Conservation (phyloP, 345 rosid species). For the Punica granatum region DNA sequence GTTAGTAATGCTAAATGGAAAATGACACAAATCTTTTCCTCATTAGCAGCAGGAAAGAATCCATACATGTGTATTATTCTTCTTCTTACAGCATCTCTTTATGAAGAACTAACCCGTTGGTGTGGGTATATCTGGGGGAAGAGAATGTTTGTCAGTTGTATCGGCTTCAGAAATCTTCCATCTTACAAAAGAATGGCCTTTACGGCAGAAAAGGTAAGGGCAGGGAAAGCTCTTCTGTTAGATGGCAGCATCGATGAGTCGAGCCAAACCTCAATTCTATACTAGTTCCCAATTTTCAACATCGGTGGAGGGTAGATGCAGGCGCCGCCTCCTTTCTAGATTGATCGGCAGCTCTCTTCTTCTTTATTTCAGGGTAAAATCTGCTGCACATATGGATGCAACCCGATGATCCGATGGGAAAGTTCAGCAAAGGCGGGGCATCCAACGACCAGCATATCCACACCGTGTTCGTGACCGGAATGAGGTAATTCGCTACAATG, state of each 20-base stretch:
- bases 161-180: not conserved
- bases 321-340: not conserved
- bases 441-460: constrained; percentile 4
- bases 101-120: not conserved
- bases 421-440: constrained; percentile 1
- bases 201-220: too few relatives aligned
- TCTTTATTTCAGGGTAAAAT: not conserved
- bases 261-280: too few relatives aligned
- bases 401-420: not conserved
- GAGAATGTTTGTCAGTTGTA: not conserved
- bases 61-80: not conserved
- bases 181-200: not conserved
- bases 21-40: not conserved
- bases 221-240: too few relatives aligned
- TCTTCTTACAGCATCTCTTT: not conserved
- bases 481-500: not conserved
- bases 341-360: too few relatives aligned
- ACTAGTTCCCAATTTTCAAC: too few relatives aligned
- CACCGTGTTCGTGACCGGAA: constrained; percentile 5
- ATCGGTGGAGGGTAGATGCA: too few relatives aligned
- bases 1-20: too few relatives aligned
- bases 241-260: too few relatives aligned
- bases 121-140: not conserved
- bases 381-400: constrained; percentile 5
- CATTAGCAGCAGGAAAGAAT: not conserved